phyloP scores from a whole-genome alignment of 306 rosid species.

The Castanea mollissima region DNA sequence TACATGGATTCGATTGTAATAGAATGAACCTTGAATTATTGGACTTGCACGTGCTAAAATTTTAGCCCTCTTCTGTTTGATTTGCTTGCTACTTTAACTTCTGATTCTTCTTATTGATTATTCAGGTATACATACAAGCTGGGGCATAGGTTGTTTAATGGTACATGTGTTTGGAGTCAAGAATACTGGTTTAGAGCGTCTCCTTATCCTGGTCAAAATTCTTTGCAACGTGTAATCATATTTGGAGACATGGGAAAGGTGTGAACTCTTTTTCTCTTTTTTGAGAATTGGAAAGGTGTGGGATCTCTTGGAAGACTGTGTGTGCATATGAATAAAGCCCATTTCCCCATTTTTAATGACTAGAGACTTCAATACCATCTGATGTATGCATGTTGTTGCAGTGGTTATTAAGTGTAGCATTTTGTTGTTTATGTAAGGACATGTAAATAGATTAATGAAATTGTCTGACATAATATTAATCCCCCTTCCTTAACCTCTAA shows the following conservation, averaged over 20 bases:
- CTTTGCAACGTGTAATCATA: slow-evolving; percentile 75
- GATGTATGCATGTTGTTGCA: neutral
- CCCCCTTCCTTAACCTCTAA: neutral
- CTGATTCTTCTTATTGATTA: neutral
- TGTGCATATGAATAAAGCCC: neutral
- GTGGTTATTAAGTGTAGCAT: neutral
- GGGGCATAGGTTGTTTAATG: slow-evolving; percentile 67
- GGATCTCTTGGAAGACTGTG: neutral
- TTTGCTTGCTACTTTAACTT: too few relatives aligned
- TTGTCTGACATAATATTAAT: neutral
- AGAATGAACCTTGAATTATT: neutral
- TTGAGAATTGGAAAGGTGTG: slow-evolving; percentile 58
- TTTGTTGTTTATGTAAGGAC: neutral
- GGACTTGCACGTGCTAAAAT: neutral
- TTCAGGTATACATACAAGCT: slow-evolving; percentile 74
- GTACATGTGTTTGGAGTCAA: slow-evolving; percentile 66
- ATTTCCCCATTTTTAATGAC: neutral
- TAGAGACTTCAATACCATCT: neutral
- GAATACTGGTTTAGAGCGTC: slow-evolving; percentile 71
- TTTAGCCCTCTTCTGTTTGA: neutral
- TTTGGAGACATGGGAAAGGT: slow-evolving; percentile 99
- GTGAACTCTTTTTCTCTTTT: slow-evolving; percentile 10
- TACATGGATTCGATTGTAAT: neutral
- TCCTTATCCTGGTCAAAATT: slow-evolving; percentile 96
- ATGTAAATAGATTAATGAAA: neutral